Evolutionary conservation across 495 filamentous ascomycete genomes (phyloP).

Genomic region (Glarea lozoyensis): DNA sequence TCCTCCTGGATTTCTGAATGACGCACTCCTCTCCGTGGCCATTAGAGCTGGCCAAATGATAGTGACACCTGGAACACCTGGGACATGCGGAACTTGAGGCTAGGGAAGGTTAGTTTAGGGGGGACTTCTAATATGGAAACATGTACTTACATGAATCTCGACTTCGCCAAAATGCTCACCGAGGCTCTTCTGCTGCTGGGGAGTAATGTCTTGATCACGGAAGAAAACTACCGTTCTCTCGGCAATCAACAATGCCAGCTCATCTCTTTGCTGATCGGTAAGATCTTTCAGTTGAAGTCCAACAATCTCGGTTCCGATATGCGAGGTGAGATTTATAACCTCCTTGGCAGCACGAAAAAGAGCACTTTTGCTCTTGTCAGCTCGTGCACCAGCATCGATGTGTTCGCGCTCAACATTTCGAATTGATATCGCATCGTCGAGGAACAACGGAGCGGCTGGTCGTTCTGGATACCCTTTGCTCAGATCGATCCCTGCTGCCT

Average conservation of each 20-base stretch:
- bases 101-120: slow-evolving; percentile 19
- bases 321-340: slow-evolving; percentile 53
- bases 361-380: slow-evolving; percentile 58
- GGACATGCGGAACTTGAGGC: slow-evolving; percentile 64
- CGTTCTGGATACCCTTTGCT: slow-evolving; percentile 60
- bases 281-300: slow-evolving; percentile 62
- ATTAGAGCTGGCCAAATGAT: slow-evolving; percentile 62
- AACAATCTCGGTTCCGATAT: slow-evolving; percentile 66
- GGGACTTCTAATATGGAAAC: background rate
- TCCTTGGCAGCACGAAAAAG: slow-evolving; percentile 55
- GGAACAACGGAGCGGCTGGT: slow-evolving; percentile 52
- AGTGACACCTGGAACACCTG: slow-evolving; percentile 52
- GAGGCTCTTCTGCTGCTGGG: slow-evolving; percentile 58
- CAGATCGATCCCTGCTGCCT: slow-evolving; percentile 56
- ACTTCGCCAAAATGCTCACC: slow-evolving; percentile 59
- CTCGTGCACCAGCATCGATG: slow-evolving; percentile 52
- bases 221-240: slow-evolving; percentile 72
- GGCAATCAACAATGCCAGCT: slow-evolving; percentile 61
- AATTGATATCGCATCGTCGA: slow-evolving; percentile 58
- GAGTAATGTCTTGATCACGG: slow-evolving; percentile 60
- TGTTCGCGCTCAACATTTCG: slow-evolving; percentile 47
- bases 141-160: slow-evolving; percentile 52
- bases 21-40: slow-evolving; percentile 43
- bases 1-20: slow-evolving; percentile 56
- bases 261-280: slow-evolving; percentile 57